Percentiles rank a stretch among this genome's conserved stretches.
These are phyloP conservation scores for sweet orange (Citrus sinensis) DNA, from an alignment of 345 rosid genomes.

Conservation along the genomic window DVS_A1.0 CM039164.1:6810501-6811000, in stretches of 20 bases:
- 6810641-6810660: not conserved
- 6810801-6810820: not conserved
- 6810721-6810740: not conserved
- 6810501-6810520: slow-evolving; percentile 2
- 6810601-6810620: not conserved
- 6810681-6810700: not conserved
- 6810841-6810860: no score
- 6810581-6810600: not conserved
- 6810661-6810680: not conserved
- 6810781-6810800: not conserved
- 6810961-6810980: not conserved
- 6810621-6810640: not conserved
- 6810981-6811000: not conserved
- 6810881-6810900: no score
- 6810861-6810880: no score
- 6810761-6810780: not conserved
- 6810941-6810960: not conserved
- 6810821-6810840: no score
- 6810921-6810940: not conserved
- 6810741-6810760: not conserved
- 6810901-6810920: not conserved
- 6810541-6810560: not conserved
- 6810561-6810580: not conserved
- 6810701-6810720: not conserved
- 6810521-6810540: not conserved